Evolutionary conservation across 495 filamentous ascomycete genomes (phyloP).

Genomic region (Ramalina intermedia): DNA sequence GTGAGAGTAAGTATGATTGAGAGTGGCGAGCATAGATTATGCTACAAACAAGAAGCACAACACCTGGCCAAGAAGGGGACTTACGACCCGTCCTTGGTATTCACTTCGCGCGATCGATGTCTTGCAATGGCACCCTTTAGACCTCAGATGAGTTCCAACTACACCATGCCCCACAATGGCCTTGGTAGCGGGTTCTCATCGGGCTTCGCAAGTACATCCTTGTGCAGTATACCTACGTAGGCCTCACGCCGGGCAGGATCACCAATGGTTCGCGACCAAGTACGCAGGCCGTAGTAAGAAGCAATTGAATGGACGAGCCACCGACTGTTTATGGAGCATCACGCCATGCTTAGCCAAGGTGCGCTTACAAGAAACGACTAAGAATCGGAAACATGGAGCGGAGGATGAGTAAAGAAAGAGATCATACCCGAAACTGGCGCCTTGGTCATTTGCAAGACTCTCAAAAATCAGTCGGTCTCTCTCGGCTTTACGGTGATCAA

Average conservation of each 20-base stretch:
- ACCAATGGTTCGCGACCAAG: constrained; percentile 66
- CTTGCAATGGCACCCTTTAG: no score
- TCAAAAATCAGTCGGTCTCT: constrained; percentile 71
- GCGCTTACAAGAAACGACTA: constrained; percentile 6
- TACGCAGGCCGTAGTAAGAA: constrained; percentile 78
- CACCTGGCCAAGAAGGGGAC: no score
- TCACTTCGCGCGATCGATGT: no score
- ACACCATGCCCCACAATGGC: constrained; percentile 49
- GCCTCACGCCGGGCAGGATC: constrained; percentile 67
- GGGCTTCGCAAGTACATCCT: constrained; percentile 8
- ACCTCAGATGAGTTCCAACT: not conserved
- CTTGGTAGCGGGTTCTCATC: constrained; percentile 35
- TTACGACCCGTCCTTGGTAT: no score
- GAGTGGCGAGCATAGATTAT: no score
- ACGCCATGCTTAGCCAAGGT: not conserved
- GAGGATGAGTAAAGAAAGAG: constrained; percentile 2
- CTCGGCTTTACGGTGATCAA: constrained; percentile 30
- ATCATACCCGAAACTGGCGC: constrained; percentile 72
- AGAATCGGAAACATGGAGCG: not conserved
- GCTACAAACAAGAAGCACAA: no score
- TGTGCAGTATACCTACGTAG: constrained; percentile 56
- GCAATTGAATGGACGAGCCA: constrained; percentile 93
- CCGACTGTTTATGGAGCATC: constrained; percentile 36
- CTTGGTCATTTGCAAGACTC: constrained; percentile 53
- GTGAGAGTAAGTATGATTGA: no score